phyloP scores from a whole-genome alignment of 2,329 filamentous ascomycete genomes.

The Knufia petricola region DNA sequence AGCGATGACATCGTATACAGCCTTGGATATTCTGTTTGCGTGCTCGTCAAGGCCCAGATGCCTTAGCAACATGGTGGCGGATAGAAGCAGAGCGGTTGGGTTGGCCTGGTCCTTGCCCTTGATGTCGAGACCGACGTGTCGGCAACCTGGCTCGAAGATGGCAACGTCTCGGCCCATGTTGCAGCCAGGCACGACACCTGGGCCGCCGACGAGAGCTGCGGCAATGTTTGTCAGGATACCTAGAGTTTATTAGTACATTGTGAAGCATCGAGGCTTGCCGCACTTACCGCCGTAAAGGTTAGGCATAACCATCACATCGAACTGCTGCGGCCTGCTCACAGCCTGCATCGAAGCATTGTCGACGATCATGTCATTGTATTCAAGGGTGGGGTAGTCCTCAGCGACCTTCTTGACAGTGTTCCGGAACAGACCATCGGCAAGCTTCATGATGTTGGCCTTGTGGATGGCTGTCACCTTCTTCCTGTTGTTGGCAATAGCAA shows the following conservation, averaged over 20 bases:
- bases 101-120: slow-evolving; percentile 99
- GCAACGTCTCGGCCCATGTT: slow-evolving; percentile 99
- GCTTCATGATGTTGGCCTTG: slow-evolving; percentile 99
- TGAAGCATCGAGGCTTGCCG: background rate
- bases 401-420: slow-evolving; percentile 90
- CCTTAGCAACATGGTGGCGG: slow-evolving; percentile 91
- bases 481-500: slow-evolving; percentile 95
- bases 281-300: slow-evolving; percentile 70
- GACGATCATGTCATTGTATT: slow-evolving; percentile 99
- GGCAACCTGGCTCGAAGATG: slow-evolving; percentile 97
- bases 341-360: slow-evolving; percentile 99
- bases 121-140: slow-evolving; percentile 98
- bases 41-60: slow-evolving; percentile 97
- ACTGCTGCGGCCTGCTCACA: slow-evolving; percentile 91
- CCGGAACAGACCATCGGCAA: slow-evolving; percentile 96
- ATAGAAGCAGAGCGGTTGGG: slow-evolving; percentile 90
- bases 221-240: slow-evolving; percentile 98
- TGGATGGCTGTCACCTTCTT: slow-evolving; percentile 99
- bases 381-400: slow-evolving; percentile 89
- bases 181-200: slow-evolving; percentile 93
- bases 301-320: slow-evolving; percentile 99
- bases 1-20: slow-evolving; percentile 67
- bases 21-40: slow-evolving; percentile 91
- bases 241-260: background rate
- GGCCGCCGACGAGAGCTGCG: slow-evolving; percentile 90